phyloP scores from a whole-genome alignment of 257 asterid genomes.

The Thymus mandschuricus region DNA sequence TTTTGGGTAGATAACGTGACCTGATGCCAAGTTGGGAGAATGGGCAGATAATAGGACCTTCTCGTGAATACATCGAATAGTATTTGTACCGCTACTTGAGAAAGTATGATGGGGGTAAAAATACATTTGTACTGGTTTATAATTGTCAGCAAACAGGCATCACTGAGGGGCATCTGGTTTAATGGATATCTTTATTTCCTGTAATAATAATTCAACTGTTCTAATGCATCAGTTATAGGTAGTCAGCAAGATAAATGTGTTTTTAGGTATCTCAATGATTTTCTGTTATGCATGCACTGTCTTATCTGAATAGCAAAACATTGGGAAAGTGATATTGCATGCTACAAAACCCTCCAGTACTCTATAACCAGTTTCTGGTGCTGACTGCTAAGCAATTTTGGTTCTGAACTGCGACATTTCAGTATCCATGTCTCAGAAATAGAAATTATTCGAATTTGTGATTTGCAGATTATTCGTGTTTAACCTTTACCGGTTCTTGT shows the following conservation, averaged over 20 bases:
- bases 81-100: neutral
- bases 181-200: neutral
- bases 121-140: neutral
- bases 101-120: conserved; percentile 5
- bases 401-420: neutral
- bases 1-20: neutral
- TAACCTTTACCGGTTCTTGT: neutral
- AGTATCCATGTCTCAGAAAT: neutral
- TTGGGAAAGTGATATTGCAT: neutral
- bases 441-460: neutral
- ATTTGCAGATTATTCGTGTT: neutral
- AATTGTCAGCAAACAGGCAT: neutral
- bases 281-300: neutral
- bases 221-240: neutral
- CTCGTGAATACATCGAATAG: neutral
- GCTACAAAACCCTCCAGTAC: neutral
- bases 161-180: neutral
- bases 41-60: neutral
- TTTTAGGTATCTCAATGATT: neutral
- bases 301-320: neutral
- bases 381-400: neutral
- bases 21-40: neutral
- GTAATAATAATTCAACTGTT: neutral
- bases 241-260: neutral
- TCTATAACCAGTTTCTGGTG: neutral